These are phyloP conservation scores for Drechslera avenae DNA, from an alignment of 2,329 filamentous ascomycete genomes.

Conservation along the genomic window DNA sequence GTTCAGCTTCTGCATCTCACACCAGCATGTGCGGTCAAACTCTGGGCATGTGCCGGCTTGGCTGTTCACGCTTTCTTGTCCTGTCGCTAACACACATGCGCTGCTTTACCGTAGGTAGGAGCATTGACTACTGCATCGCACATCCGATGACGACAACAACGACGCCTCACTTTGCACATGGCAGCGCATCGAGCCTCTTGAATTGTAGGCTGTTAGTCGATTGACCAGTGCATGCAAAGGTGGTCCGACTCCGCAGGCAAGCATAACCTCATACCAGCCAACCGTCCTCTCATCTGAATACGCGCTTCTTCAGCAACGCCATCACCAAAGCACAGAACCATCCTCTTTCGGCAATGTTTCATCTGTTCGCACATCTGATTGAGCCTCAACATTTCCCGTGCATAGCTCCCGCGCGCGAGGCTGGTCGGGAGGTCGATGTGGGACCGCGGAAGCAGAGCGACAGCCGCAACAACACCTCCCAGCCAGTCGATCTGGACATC, in stretches of 20 bases:
- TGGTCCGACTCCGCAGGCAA: conserved; percentile 9
- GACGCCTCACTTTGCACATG: too few relatives aligned
- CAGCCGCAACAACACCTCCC: conserved; percentile 36
- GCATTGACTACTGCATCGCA: too few relatives aligned
- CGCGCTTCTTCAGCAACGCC: conserved; percentile 33
- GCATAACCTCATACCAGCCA: conserved; percentile 15
- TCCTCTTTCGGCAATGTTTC: conserved; percentile 16
- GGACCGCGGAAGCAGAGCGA: conserved; percentile 41
- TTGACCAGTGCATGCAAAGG: conserved; percentile 10
- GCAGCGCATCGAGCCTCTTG: not conserved
- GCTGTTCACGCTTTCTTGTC: too few relatives aligned
- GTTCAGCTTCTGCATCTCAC: too few relatives aligned
- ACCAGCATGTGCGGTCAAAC: too few relatives aligned
- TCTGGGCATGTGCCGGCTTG: too few relatives aligned
- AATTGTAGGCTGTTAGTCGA: not conserved
- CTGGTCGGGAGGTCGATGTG: conserved; percentile 37
- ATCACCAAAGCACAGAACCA: conserved; percentile 20
- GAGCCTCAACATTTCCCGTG: conserved; percentile 45
- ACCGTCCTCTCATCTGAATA: conserved; percentile 28
- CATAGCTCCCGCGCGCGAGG: conserved; percentile 48
- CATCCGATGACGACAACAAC: too few relatives aligned
- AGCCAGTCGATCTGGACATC: conserved; percentile 35
- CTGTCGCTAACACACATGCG: too few relatives aligned
- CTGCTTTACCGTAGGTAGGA: too few relatives aligned
- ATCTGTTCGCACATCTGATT: conserved; percentile 34